A percentile compares a stretch with the other conserved stretches of the same genome.
These are phyloP conservation scores for Trichoderma sp. DNA, from an alignment of 2,329 filamentous ascomycete species.

Conservation along the genomic window DNA sequence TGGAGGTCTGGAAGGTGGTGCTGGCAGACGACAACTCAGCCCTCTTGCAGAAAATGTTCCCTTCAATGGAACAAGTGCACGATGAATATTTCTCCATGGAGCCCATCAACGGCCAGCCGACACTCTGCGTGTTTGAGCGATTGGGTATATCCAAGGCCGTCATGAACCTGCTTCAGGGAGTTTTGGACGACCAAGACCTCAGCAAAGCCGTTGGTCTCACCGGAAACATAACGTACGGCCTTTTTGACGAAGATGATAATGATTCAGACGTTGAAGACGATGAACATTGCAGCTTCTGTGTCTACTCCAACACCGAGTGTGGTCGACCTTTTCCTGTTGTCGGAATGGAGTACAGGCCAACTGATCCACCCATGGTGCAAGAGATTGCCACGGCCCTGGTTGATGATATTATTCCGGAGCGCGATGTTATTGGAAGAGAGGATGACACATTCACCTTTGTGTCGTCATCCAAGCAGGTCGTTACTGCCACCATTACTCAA, in stretches of 20 bases:
- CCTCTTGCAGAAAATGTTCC: conserved; percentile 26
- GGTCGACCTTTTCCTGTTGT: conserved; percentile 23
- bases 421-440: background rate
- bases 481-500: conserved; percentile 37
- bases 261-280: conserved; percentile 31
- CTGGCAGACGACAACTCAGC: background rate
- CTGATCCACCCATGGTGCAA: conserved; percentile 34
- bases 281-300: conserved; percentile 28
- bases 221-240: conserved; percentile 27
- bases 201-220: conserved; percentile 29
- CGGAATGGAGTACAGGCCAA: conserved; percentile 40
- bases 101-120: conserved; percentile 35
- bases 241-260: background rate
- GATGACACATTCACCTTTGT: background rate
- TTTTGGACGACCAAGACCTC: conserved; percentile 29
- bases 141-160: conserved; percentile 37
- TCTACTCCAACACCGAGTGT: conserved; percentile 20
- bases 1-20: background rate
- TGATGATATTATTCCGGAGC: background rate
- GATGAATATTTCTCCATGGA: conserved; percentile 31
- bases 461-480: conserved; percentile 22
- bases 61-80: conserved; percentile 34
- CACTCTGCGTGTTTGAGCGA: conserved; percentile 35
- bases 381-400: conserved; percentile 25
- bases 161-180: conserved; percentile 31